phyloP scores from a whole-genome alignment of 225 moss, liverwort and hornwort genomes.

The Pseudoscleropodium purum region DNA sequence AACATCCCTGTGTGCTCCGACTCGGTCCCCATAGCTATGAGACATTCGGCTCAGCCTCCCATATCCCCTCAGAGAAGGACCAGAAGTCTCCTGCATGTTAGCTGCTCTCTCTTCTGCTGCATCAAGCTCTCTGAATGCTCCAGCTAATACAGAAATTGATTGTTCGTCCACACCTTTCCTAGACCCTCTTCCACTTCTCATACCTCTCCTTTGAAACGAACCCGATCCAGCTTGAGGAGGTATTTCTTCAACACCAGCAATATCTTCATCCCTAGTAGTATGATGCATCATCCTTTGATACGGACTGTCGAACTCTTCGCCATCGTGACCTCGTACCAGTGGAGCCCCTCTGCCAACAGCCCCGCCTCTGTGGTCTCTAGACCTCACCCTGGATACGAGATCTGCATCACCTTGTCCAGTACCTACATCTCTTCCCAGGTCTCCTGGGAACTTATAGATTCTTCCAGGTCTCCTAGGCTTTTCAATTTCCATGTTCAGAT shows the following conservation, averaged over 20 bases:
- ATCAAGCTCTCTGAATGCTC: slow-evolving; percentile 5
- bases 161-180: slow-evolving; percentile 8
- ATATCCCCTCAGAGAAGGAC: slow-evolving; percentile 12
- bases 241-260: slow-evolving; percentile 3
- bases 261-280: slow-evolving; percentile 7
- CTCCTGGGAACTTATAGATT: not conserved
- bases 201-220: slow-evolving; percentile 11
- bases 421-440: not conserved
- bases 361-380: slow-evolving; percentile 5
- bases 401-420: slow-evolving; percentile 7
- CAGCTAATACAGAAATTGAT: slow-evolving; percentile 11
- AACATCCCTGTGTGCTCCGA: slow-evolving; percentile 5
- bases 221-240: not conserved
- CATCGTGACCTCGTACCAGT: not conserved
- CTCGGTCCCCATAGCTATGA: slow-evolving; percentile 12
- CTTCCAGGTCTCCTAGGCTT: slow-evolving; percentile 20
- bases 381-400: slow-evolving; percentile 1
- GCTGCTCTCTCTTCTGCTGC: slow-evolving; percentile 15
- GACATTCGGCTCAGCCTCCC: slow-evolving; percentile 10
- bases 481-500: not conserved
- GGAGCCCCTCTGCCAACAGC: slow-evolving; percentile 7
- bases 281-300: slow-evolving; percentile 18
- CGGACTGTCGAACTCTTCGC: slow-evolving; percentile 12
- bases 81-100: slow-evolving; percentile 9
- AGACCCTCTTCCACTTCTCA: slow-evolving; percentile 7